Evolutionary conservation across 108 stramenopile genomes (phyloP).

Genomic region (Pseudonitzschia pungens): DNA sequence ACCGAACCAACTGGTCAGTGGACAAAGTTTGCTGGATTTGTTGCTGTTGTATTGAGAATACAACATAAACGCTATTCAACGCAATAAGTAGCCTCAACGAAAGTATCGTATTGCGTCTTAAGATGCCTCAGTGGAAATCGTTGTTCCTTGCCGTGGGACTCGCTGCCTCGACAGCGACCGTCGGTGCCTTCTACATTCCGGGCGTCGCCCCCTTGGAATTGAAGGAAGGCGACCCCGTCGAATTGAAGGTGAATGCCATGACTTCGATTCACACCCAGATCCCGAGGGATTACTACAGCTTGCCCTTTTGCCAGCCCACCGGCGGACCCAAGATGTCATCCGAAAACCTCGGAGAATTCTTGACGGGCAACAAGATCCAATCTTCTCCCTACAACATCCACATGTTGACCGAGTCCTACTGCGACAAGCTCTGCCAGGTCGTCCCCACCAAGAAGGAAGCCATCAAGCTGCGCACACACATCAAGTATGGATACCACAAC

Average conservation of each 20-base stretch:
- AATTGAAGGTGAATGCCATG: slow-evolving; percentile 88
- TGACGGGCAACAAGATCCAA: slow-evolving; percentile 97
- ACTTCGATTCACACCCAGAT: slow-evolving; percentile 93
- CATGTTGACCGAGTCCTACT: slow-evolving; percentile 88
- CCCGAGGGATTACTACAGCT: slow-evolving; percentile 93
- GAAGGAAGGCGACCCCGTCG: slow-evolving; percentile 59
- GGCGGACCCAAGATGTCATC: slow-evolving; percentile 87
- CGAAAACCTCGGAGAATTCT: slow-evolving; percentile 89
- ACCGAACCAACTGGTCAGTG: too few relatives aligned
- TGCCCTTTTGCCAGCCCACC: slow-evolving; percentile 92
- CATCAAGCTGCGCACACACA: slow-evolving; percentile 61
- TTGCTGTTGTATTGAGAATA: too few relatives aligned
- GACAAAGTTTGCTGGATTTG: too few relatives aligned
- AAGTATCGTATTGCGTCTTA: neutral
- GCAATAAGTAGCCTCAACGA: neutral
- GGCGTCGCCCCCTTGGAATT: slow-evolving; percentile 85
- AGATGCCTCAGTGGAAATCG: neutral
- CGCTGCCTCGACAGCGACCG: neutral
- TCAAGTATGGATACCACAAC: slow-evolving; percentile 90
- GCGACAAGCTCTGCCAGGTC: slow-evolving; percentile 72
- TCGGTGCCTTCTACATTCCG: slow-evolving; percentile 78
- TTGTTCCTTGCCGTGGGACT: neutral
- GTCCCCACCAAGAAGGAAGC: slow-evolving; percentile 57
- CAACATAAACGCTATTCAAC: too few relatives aligned
- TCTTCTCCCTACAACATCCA: slow-evolving; percentile 90